Percentiles rank a stretch among this genome's conserved stretches.
phyloP scores from a whole-genome alignment of 2,329 filamentous ascomycete genomes.

The Cytospora piceicola region DNA sequence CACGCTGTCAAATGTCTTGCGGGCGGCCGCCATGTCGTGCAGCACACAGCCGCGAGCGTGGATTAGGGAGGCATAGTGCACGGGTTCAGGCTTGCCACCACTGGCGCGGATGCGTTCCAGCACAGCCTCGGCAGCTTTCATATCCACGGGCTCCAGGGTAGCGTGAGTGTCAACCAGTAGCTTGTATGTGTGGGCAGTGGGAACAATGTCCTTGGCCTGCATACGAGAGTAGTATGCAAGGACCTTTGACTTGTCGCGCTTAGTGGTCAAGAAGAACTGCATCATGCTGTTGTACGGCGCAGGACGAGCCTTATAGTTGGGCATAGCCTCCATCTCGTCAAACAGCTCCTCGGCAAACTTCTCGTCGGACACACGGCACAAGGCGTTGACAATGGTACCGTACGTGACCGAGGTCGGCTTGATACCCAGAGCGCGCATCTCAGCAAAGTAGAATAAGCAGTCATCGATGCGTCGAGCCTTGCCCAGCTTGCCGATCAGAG shows the following conservation, averaged over 20 bases:
- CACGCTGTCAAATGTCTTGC: constrained; percentile 80
- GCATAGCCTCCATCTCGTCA: constrained; percentile 98
- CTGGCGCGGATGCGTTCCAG: constrained; percentile 75
- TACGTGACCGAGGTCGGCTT: constrained; percentile 98
- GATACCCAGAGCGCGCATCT: constrained; percentile 92
- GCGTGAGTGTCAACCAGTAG: constrained; percentile 94
- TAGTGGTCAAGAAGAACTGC: constrained; percentile 98
- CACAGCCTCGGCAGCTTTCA: constrained; percentile 83
- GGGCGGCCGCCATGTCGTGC: constrained; percentile 86
- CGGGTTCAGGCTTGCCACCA: constrained; percentile 80
- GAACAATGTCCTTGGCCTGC: constrained; percentile 82
- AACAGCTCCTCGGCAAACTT: constrained; percentile 98
- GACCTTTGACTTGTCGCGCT: constrained; percentile 93
- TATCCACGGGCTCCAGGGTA: constrained; percentile 87
- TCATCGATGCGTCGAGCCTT: constrained; percentile 98
- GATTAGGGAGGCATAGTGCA: constrained; percentile 94
- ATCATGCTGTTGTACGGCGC: constrained; percentile 99
- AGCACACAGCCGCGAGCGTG: constrained; percentile 94
- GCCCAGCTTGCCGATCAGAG: constrained; percentile 95
- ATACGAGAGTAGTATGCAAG: constrained; percentile 94
- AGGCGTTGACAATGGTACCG: constrained; percentile 95
- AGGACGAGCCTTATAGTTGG: constrained; percentile 97
- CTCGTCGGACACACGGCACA: constrained; percentile 96
- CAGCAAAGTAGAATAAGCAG: constrained; percentile 95
- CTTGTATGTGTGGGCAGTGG: constrained; percentile 97